A percentile compares a stretch with the other conserved stretches of the same genome.
These are phyloP conservation scores for Fusarium continuum DNA, from an alignment of 2,329 filamentous ascomycete species.

Conservation along the genomic window DNA sequence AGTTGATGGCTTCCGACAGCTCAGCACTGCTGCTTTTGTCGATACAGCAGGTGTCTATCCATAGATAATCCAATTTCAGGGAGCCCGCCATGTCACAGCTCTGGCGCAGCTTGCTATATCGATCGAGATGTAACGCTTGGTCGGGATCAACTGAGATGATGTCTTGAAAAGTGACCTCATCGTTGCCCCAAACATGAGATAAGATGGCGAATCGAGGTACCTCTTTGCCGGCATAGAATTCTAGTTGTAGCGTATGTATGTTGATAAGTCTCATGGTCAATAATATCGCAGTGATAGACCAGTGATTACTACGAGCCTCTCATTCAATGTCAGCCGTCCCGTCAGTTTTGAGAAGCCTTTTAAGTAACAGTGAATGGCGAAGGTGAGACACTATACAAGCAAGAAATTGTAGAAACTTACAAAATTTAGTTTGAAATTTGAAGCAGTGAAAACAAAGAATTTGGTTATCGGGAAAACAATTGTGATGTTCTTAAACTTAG, in stretches of 20 bases:
- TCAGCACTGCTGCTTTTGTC: conserved; percentile 47
- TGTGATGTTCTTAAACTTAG: not conserved
- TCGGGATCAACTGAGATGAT: not conserved
- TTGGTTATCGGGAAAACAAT: not conserved
- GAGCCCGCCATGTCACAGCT: conserved; percentile 33
- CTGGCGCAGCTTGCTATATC: conserved; percentile 34
- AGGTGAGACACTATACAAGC: too few species aligned
- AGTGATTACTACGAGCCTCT: not conserved
- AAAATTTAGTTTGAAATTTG: not conserved
- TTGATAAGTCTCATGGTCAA: conserved; percentile 41
- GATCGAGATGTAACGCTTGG: conserved; percentile 1
- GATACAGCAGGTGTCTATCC: conserved; percentile 48
- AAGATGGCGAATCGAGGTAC: conserved; percentile 40
- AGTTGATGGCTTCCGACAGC: conserved; percentile 46
- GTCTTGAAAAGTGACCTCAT: conserved; percentile 39
- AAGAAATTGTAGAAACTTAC: not conserved
- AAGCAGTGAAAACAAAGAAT: not conserved
- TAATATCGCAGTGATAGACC: not conserved
- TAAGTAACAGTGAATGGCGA: too few species aligned
- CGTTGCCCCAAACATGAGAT: conserved; percentile 42
- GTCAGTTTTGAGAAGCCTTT: too few species aligned
- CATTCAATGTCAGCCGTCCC: not conserved
- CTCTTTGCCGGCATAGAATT: conserved; percentile 30
- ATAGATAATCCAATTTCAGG: conserved; percentile 38
- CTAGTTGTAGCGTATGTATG: conserved; percentile 31